phyloP scores from a whole-genome alignment of 192 early-diverging fungal genomes.

The Obelidium mucronatum region DNA sequence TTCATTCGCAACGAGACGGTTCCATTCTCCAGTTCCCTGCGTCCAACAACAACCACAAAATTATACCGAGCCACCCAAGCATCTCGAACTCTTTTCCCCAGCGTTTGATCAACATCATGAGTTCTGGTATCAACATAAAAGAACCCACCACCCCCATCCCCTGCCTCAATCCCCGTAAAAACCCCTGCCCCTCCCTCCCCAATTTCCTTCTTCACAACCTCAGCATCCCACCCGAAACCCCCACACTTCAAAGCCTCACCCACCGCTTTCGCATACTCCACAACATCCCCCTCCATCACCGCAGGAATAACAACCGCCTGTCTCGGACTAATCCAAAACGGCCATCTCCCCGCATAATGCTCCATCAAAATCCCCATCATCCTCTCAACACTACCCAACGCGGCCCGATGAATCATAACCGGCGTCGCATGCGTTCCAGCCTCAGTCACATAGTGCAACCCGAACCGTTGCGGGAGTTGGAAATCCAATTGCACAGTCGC shows the following conservation, averaged over 20 bases:
- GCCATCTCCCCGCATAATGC: constrained; percentile 90
- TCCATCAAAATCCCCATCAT: constrained; percentile 97
- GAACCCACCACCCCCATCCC: constrained; percentile 39
- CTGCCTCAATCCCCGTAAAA: background rate
- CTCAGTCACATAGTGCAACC: constrained; percentile 72
- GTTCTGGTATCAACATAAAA: constrained; percentile 67
- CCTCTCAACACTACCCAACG: constrained; percentile 89
- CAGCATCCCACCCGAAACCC: constrained; percentile 33
- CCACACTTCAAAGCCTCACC: constrained; percentile 10
- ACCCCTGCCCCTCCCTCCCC: constrained; percentile 58
- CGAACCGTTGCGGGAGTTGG: constrained; percentile 88
- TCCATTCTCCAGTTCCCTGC: constrained; percentile 72
- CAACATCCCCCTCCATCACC: constrained; percentile 50
- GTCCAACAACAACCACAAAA: constrained; percentile 87
- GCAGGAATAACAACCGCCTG: constrained; percentile 89
- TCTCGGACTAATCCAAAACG: constrained; percentile 92
- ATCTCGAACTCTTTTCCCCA: constrained; percentile 80
- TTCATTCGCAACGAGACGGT: constrained; percentile 76
- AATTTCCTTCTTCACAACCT: constrained; percentile 36
- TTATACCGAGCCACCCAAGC: constrained; percentile 87
- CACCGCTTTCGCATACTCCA: constrained; percentile 74
- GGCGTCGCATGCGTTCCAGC: constrained; percentile 73
- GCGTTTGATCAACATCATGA: constrained; percentile 73
- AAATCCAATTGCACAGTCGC: constrained; percentile 97
- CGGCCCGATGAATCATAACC: constrained; percentile 94